Percentiles rank a stretch among this genome's conserved stretches.
Conservation (phyloP, 805 yeast genomes). For the Clavispora fructus region DNA sequence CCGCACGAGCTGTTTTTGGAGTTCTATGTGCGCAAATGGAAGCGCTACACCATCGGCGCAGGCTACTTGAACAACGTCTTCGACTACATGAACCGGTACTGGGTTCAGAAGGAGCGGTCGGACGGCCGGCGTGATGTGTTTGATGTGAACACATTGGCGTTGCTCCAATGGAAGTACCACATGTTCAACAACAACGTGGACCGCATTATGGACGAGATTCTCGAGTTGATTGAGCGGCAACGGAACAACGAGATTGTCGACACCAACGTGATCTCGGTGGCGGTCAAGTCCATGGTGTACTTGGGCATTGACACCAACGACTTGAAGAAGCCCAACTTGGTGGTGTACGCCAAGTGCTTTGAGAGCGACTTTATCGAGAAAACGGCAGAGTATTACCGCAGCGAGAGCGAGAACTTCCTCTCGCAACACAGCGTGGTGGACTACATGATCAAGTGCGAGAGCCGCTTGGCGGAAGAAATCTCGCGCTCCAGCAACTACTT, state of each 20-base stretch:
- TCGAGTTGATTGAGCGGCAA: constrained; percentile 70
- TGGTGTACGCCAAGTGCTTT: constrained; percentile 75
- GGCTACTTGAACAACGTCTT: constrained; percentile 87
- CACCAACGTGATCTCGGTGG: constrained; percentile 58
- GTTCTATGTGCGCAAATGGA: constrained; percentile 63
- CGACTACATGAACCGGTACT: constrained; percentile 92
- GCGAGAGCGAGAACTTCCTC: constrained; percentile 65
- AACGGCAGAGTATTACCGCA: constrained; percentile 60
- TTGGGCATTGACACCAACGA: constrained; percentile 90
- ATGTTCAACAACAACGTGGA: constrained; percentile 68
- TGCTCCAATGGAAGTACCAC: constrained; percentile 81
- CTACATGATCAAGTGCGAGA: constrained; percentile 82
- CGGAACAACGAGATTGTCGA: constrained; percentile 74
- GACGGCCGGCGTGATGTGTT: constrained; percentile 87
- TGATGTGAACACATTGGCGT: constrained; percentile 85
- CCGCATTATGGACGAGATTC: constrained; percentile 60
- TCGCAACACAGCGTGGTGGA: constrained; percentile 78
- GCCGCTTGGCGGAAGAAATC: constrained; percentile 78
- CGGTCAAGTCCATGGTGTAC: constrained; percentile 81
- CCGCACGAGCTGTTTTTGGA: constrained; percentile 24
- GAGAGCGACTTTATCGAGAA: constrained; percentile 71
- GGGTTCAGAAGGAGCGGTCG: constrained; percentile 94
- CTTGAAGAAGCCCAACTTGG: constrained; percentile 75
- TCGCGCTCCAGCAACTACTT: constrained; percentile 71
- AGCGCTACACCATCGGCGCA: constrained; percentile 85